These are phyloP conservation scores for Lactarius evosmus DNA, from an alignment of 768 basidiomycete genomes.

Conservation along the genomic window DNA sequence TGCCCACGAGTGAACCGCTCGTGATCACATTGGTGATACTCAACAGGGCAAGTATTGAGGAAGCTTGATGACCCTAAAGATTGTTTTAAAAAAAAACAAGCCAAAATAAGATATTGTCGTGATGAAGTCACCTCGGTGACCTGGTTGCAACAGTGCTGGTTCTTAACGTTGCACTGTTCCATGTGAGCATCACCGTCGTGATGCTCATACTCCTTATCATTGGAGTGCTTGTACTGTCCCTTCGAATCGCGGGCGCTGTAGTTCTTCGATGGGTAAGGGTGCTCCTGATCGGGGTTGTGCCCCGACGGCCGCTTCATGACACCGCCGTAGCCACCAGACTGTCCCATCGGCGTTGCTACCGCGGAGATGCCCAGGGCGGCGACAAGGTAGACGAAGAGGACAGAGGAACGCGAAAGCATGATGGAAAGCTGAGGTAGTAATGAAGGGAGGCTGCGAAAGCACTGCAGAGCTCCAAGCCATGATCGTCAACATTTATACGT, in stretches of 20 bases:
- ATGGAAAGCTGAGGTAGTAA: conserved; percentile 10
- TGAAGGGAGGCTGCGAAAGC: conserved; percentile 2
- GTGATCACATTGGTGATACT: neutral
- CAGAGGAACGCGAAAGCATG: conserved; percentile 23
- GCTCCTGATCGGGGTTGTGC: neutral
- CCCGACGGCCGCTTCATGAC: conserved; percentile 1
- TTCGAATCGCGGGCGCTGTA: neutral
- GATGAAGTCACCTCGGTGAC: neutral
- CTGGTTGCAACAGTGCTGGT: neutral
- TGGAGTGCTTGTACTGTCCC: neutral
- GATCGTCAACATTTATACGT: conserved; percentile 8
- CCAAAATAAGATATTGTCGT: neutral
- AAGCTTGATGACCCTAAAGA: neutral
- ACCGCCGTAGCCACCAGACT: neutral
- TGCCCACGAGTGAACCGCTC: neutral
- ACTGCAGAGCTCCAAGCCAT: neutral
- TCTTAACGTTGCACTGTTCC: neutral
- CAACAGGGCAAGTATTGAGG: neutral
- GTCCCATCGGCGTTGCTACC: conserved; percentile 6
- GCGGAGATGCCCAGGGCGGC: conserved; percentile 13
- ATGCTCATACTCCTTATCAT: neutral
- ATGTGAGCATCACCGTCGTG: too few species aligned
- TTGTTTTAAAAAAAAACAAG: neutral
- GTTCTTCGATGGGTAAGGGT: neutral
- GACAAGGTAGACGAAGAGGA: conserved; percentile 15